Base-by-base conservation (phyloP, 1,284 basidiomycete genomes). In the Papiliotrema fonsecae region DNA sequence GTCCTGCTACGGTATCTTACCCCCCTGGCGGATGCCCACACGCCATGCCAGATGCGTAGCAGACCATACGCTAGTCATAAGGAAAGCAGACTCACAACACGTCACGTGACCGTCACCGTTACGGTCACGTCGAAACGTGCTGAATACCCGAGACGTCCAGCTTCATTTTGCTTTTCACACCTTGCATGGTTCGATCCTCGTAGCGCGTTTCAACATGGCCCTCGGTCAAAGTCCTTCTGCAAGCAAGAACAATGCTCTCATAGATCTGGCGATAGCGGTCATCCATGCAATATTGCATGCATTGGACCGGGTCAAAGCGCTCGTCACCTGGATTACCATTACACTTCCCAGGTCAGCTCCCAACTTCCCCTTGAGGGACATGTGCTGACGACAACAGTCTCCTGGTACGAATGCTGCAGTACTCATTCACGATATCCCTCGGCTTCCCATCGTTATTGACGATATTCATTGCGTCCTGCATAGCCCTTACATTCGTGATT, bases 391-490 rank as follows among this genome's bases (percentile, higher is more conserved):
- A 24, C 28, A 19, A 21, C 50, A 69, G 69, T n/a, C 50, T 60
- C 22, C 55, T 73, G 7, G 66, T 72, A 60, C 78, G 83, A 21
- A 77, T 89, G 28, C 78, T 93, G 16, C 89, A 88, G 10, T 91
- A 90, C 67, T 89, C 88, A 4, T 83, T 92, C 79, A 92, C 89
- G 1, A 78, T 91, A 58, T 72, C 92, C 82, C 80, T 94, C 43
- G 88, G 88, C 57, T 92, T 93, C 68, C 91, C 87, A 78, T 87
- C 86, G 41, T 85, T 93, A 56, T 83, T 86, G 10, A 78, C 85
- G 46, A 79, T 94, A 14, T 87, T 90, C 56, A 73, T 77, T 16
- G 76, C 82, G 4, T 82, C 82, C 2, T 77, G 79, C 2, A 78
- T 87, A 43, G 82, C 79, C 2, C 65, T 89, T 25, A 88, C 88